Evolutionary conservation across 2,329 filamentous ascomycete species (phyloP).

Genomic region (Cladosporium sp.): DNA sequence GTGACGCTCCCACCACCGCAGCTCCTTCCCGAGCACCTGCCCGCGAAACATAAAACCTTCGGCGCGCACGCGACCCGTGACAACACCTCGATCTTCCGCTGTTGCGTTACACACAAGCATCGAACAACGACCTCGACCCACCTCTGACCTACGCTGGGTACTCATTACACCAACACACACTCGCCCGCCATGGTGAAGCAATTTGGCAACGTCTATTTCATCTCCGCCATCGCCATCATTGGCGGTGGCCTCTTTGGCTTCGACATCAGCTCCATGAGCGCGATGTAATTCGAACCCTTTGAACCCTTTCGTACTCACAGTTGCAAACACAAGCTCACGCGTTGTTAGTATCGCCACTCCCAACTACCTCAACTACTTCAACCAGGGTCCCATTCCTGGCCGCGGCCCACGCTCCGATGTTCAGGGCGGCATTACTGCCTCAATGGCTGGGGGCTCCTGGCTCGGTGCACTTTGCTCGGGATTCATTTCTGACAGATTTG

Average conservation of each 20-base stretch:
- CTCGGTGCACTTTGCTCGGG: slow-evolving; percentile 55
- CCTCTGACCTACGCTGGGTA: background rate
- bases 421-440: slow-evolving; percentile 62
- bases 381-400: slow-evolving; percentile 45
- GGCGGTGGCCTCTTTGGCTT: slow-evolving; percentile 71
- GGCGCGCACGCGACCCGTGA: too few relatives aligned
- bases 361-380: slow-evolving; percentile 62
- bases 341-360: slow-evolving; percentile 45
- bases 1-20: too few relatives aligned
- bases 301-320: background rate
- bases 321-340: slow-evolving; percentile 44
- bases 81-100: too few relatives aligned
- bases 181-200: slow-evolving; percentile 9
- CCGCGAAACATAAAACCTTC: too few relatives aligned
- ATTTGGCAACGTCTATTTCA: slow-evolving; percentile 55
- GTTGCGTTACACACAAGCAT: too few relatives aligned
- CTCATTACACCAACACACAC: background rate
- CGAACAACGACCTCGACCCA: background rate
- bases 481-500: slow-evolving; percentile 51
- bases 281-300: slow-evolving; percentile 27
- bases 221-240: slow-evolving; percentile 52
- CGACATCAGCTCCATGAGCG: slow-evolving; percentile 69
- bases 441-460: slow-evolving; percentile 65
- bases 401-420: slow-evolving; percentile 48
- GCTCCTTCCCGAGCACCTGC: too few relatives aligned